These are phyloP conservation scores for Annulohypoxylon stygium DNA, from an alignment of 495 filamentous ascomycete genomes.

Conservation along the genomic window DNA sequence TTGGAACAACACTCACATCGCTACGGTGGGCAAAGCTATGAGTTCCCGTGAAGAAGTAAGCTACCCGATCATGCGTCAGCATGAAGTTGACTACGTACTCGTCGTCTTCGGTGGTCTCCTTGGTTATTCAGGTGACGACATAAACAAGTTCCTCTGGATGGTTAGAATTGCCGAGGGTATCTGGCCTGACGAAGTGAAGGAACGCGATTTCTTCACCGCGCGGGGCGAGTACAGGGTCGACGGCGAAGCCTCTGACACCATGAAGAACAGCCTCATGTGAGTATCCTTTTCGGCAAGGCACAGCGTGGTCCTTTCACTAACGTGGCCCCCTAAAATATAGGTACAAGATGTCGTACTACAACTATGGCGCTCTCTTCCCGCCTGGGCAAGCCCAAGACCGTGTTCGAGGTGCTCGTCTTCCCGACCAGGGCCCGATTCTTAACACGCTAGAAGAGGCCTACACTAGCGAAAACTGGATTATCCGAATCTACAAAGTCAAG, in stretches of 20 bases:
- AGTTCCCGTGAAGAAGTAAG: slow-evolving; percentile 96
- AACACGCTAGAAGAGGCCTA: slow-evolving; percentile 95
- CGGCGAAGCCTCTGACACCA: slow-evolving; percentile 92
- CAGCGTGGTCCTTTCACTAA: background rate
- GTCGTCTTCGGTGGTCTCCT: slow-evolving; percentile 97
- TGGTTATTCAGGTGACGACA: slow-evolving; percentile 99
- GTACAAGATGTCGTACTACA: slow-evolving; percentile 99
- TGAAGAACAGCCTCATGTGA: slow-evolving; percentile 99
- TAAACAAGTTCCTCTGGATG: slow-evolving; percentile 99
- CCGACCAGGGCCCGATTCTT: slow-evolving; percentile 86
- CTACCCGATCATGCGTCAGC: slow-evolving; percentile 97
- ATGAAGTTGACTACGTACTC: slow-evolving; percentile 98
- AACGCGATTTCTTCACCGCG: slow-evolving; percentile 95
- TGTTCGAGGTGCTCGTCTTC: slow-evolving; percentile 84
- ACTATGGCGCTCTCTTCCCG: slow-evolving; percentile 93
- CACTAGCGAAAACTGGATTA: slow-evolving; percentile 99
- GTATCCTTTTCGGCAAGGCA: slow-evolving; percentile 49
- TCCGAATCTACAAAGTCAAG: slow-evolving; percentile 99
- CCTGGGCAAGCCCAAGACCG: slow-evolving; percentile 91
- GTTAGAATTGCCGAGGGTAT: slow-evolving; percentile 99
- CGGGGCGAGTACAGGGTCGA: slow-evolving; percentile 97
- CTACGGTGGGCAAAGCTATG: slow-evolving; percentile 99
- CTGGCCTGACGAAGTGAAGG: slow-evolving; percentile 98
- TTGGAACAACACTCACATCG: slow-evolving; percentile 99
- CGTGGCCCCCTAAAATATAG: slow-evolving; percentile 57